Percentiles rank a stretch among this genome's conserved stretches.
Conservation (phyloP, 2,329 filamentous ascomycete species). For the Aspergillus viridinutans region DNA sequence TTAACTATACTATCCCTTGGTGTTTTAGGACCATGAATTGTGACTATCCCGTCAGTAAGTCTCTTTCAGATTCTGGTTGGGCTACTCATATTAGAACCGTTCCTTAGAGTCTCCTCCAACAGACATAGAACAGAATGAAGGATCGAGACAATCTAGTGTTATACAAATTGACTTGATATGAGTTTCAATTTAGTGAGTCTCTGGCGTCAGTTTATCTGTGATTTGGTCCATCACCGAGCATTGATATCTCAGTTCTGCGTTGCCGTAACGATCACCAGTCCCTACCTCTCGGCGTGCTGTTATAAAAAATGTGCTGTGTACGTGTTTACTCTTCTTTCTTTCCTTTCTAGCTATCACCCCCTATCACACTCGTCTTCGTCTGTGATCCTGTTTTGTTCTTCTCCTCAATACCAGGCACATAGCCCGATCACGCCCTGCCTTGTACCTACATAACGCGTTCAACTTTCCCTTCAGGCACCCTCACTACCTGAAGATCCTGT, state of each 20-base stretch:
- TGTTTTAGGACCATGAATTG: neutral
- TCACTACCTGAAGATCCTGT: neutral
- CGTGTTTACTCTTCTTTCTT: neutral
- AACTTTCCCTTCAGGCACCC: neutral
- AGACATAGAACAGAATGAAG: neutral
- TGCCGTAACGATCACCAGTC: neutral
- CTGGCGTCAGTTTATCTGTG: neutral
- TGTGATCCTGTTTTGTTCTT: neutral
- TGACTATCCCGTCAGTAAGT: neutral
- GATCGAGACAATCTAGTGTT: neutral
- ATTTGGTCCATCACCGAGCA: neutral
- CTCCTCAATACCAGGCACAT: neutral
- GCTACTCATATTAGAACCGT: neutral
- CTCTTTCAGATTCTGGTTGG: neutral
- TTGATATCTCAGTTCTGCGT: neutral
- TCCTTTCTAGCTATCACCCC: neutral
- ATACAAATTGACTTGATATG: neutral
- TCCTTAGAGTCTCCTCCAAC: neutral
- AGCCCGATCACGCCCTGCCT: neutral
- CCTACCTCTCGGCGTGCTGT: neutral
- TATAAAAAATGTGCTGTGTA: neutral
- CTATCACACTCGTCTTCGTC: neutral
- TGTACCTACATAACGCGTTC: neutral
- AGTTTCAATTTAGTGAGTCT: neutral
- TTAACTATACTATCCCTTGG: neutral